Conservation (phyloP, 1,284 basidiomycete genomes). For the Rhizoctonia solani region DNA sequence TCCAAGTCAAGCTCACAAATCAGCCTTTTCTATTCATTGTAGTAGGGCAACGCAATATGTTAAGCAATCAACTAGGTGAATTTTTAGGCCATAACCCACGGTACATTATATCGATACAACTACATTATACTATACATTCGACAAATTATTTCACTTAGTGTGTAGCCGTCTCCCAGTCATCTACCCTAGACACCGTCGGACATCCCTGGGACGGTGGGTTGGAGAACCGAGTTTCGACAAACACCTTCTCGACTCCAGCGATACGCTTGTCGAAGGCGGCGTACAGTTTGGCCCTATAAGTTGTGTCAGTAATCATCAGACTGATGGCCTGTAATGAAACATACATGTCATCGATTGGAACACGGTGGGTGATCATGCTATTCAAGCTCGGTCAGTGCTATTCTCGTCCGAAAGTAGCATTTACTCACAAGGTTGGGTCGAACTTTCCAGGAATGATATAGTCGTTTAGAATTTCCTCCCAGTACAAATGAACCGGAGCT, state of each 20-base stretch:
- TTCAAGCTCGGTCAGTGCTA: constrained; percentile 5
- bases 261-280: constrained; percentile 63
- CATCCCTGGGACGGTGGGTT: constrained; percentile 53
- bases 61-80: no score
- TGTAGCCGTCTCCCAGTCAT: constrained; percentile 52
- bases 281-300: constrained; percentile 57
- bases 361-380: constrained; percentile 66
- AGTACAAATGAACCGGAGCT: constrained; percentile 75
- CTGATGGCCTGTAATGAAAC: constrained; percentile 40
- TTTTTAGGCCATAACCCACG: no score
- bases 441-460: constrained; percentile 69
- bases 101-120: no score
- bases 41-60: no score
- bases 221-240: constrained; percentile 61
- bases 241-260: constrained; percentile 67
- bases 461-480: constrained; percentile 69
- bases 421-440: constrained; percentile 67
- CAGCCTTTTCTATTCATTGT: no score
- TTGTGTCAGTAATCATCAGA: background rate
- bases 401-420: background rate
- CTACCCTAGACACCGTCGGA: constrained; percentile 56
- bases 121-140: no score
- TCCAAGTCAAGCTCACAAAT: no score
- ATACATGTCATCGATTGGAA: constrained; percentile 63
- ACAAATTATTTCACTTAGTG: background rate